Base-by-base conservation (phyloP, 257 asterid genomes). In the Anisodus acutangulus region DNA sequence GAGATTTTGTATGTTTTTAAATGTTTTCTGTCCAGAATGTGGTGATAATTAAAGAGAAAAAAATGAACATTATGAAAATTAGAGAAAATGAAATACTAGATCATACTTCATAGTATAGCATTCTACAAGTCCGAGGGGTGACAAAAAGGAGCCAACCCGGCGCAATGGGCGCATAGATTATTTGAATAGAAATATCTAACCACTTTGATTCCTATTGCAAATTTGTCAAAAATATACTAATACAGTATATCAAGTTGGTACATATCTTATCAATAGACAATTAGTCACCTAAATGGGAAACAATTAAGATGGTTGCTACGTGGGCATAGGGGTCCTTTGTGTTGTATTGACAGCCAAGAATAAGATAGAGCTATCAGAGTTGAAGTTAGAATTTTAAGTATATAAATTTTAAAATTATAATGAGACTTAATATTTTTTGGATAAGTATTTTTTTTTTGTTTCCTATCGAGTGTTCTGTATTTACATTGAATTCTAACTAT, bases 161-260 rank as follows among this genome's bases (percentile, higher is more conserved):
- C 81, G 81, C 63, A 62, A 76, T 76, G 81, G 81, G 64, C 81
- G 81, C 81, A 76, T 12, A 26, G 19, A 53, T 76, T 53, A 15
- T 53, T 51, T 26, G 12, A 76, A 76, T 12, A 53, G 3, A 51
- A 51, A 8, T 6, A 51, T 22, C 64, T 76, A 76, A 76, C 63
- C 63, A 76, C 64, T 76, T 51, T 76, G 81, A 51, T 76, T 51
- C 63, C 64, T 11, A 26, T 53, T 9, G 64, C 26, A 51, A 51
- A 74, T 9, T 74, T 49, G 80, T 26, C 17, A 66, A 66, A 6
- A 66, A 64, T 9, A 10, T 2, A 43, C 0, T 12, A 4, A 41
- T 37, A 0, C 19, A 19, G 13, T 19, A 17, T 17, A 67, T 15
- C 9, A 12, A 67, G 76, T 37, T 67, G 76, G 22, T 67, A 67